Base-by-base conservation (phyloP, 257 asterid genomes). In the Hygrophila difformis region DNA sequence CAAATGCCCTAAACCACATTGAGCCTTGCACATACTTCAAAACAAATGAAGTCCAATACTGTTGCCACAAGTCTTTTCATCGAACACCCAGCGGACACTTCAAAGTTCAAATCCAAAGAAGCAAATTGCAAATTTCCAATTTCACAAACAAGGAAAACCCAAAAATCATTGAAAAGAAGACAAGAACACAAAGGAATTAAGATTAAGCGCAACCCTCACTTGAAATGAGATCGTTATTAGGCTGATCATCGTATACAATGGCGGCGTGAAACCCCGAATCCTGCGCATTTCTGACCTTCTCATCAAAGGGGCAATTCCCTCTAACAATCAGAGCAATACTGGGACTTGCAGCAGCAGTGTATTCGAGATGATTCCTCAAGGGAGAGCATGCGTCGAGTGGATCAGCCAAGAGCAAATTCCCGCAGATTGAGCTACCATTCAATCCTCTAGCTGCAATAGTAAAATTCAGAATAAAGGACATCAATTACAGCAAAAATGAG, bases 241-340 rank as follows among this genome's bases (percentile, higher is more conserved):
- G 62, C 49, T 48, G 49, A 36, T 62, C 63, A 49, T 62, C 62
- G 48, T 62, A 62, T 0, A 62, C 58, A 36, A 62, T 49, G 11
- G 68, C 68, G 12, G 68, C 63, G 18, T 12, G 63, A 43, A 62
- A 62, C 23, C 68, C 68, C 4, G 68, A 57, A 22, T 62, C 44
- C 63, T 62, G 68, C 18, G 68, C 68, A 35, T 62, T 49, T 44
- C 63, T 62, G 49, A 62, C 19, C 63, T 62, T 62, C 58, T 62
- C 68, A 28, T 62, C 68, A 20, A 62, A 62, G 9, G 58, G 53
- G 63, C 68, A 62, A 12, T 55, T 49, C 31, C 68, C 68, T 47
- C 68, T 55, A 48, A 55, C 54, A 41, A 62, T 55, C 54, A 62
- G 68, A 56, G 39, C 63, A 41, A 62, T 55, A 10, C 10, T 35